Evolutionary conservation across 2,329 filamentous ascomycete genomes (phyloP).

Genomic region (Fusarium xylarioides): DNA sequence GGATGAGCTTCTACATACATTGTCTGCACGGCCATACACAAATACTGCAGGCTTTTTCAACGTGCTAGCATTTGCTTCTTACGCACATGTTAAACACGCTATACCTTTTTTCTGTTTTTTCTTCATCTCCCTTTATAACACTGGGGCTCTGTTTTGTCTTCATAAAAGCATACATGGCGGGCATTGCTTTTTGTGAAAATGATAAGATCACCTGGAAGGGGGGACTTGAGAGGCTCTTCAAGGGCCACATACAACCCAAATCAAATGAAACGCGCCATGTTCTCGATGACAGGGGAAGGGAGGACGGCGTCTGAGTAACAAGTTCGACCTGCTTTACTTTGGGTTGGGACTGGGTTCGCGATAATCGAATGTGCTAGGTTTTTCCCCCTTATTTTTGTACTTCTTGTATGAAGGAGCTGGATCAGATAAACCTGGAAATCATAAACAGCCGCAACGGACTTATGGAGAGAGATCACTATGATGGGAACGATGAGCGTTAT

Average conservation of each 20-base stretch:
- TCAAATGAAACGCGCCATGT: slow-evolving; percentile 1
- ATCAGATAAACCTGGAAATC: slow-evolving; percentile 28
- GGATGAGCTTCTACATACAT: slow-evolving; percentile 4
- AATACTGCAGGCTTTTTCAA: slow-evolving; percentile 1
- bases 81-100: background rate
- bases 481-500: slow-evolving; percentile 17
- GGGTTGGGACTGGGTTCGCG: slow-evolving; percentile 13
- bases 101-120: slow-evolving; percentile 6
- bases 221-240: background rate
- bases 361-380: slow-evolving; percentile 25
- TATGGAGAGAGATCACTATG: slow-evolving; percentile 13
- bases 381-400: slow-evolving; percentile 12
- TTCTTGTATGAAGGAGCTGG: slow-evolving; percentile 36
- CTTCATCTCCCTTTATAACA: slow-evolving; percentile 17
- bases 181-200: slow-evolving; percentile 6
- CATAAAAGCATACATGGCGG: slow-evolving; percentile 13
- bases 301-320: slow-evolving; percentile 21
- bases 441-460: slow-evolving; percentile 12
- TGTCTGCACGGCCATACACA: background rate
- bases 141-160: slow-evolving; percentile 8
- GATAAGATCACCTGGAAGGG: background rate
- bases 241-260: slow-evolving; percentile 3
- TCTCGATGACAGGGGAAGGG: slow-evolving; percentile 7
- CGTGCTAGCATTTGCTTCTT: background rate
- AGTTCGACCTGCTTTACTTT: slow-evolving; percentile 11